These are phyloP conservation scores for Poa annua DNA, from an alignment of 176 grass and related monocot genomes.

Conservation along the genomic window DNA sequence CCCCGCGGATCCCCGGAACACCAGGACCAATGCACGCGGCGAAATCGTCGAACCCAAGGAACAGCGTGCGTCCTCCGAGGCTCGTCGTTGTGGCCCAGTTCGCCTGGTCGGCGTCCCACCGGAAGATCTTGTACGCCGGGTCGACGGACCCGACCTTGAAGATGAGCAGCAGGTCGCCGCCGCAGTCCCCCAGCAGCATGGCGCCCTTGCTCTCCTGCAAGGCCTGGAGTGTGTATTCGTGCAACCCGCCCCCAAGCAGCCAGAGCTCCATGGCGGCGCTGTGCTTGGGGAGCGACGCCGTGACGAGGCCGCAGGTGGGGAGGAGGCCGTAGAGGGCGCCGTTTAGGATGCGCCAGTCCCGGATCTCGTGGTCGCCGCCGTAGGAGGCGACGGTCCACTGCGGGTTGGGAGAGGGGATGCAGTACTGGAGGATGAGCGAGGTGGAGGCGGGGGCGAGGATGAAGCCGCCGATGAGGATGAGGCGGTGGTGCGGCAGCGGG, in stretches of 20 bases:
- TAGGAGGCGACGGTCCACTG: slow-evolving; percentile 29
- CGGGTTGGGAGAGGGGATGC: slow-evolving; percentile 30
- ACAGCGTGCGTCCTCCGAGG: slow-evolving; percentile 50
- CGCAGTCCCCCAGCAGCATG: slow-evolving; percentile 37
- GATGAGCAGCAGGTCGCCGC: slow-evolving; percentile 22
- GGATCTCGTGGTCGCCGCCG: background rate
- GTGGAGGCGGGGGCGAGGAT: slow-evolving; percentile 48
- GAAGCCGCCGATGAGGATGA: slow-evolving; percentile 48
- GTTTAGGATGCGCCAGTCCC: slow-evolving; percentile 16
- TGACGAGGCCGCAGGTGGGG: slow-evolving; percentile 30
- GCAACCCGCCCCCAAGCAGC: background rate
- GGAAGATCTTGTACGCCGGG: slow-evolving; percentile 32
- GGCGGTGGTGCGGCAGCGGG: slow-evolving; percentile 31
- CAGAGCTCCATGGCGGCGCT: background rate
- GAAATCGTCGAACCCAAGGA: slow-evolving; percentile 46
- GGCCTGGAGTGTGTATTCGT: background rate
- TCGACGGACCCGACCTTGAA: slow-evolving; percentile 26
- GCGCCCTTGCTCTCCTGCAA: background rate
- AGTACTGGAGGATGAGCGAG: slow-evolving; percentile 50
- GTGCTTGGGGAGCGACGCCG: slow-evolving; percentile 17
- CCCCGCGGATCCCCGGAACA: slow-evolving; percentile 36
- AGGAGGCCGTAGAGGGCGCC: slow-evolving; percentile 53
- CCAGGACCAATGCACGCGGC: slow-evolving; percentile 39
- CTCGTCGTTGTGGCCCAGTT: slow-evolving; percentile 37
- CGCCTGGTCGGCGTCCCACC: slow-evolving; percentile 38